Evolutionary conservation across 169 alveolate genomes (phyloP).

Genomic region (Amoebophrya sp.): DNA sequence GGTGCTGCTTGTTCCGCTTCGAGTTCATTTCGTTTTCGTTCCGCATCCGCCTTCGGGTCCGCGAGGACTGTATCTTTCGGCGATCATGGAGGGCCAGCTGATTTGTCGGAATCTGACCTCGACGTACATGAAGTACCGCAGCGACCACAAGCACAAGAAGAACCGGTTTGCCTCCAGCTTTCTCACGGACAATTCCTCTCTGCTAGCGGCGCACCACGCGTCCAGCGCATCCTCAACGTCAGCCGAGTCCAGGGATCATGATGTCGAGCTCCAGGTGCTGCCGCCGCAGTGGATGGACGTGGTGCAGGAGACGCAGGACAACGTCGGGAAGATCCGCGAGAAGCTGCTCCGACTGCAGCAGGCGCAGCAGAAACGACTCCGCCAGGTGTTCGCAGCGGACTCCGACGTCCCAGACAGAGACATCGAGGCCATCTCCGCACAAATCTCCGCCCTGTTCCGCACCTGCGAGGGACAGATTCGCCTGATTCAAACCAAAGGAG

Average conservation of each 20-base stretch:
- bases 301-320: background rate
- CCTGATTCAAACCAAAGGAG: background rate
- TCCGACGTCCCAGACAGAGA: background rate
- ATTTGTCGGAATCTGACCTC: constrained; percentile 1
- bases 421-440: background rate
- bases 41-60: too few relatives aligned
- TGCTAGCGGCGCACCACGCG: too few relatives aligned
- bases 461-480: background rate
- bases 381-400: background rate
- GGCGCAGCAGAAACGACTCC: background rate
- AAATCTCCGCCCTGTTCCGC: background rate
- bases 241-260: background rate
- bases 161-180: background rate
- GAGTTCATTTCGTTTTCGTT: too few relatives aligned
- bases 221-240: too few relatives aligned
- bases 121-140: constrained; percentile 5
- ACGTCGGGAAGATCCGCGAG: background rate
- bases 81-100: background rate
- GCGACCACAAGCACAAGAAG: constrained; percentile 12
- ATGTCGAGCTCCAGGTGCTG: background rate
- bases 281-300: background rate
- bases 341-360: background rate
- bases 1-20: too few relatives aligned
- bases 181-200: background rate
- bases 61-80: too few relatives aligned